phyloP scores from a whole-genome alignment of 2,329 filamentous ascomycete species.

The Catunica adiposa region DNA sequence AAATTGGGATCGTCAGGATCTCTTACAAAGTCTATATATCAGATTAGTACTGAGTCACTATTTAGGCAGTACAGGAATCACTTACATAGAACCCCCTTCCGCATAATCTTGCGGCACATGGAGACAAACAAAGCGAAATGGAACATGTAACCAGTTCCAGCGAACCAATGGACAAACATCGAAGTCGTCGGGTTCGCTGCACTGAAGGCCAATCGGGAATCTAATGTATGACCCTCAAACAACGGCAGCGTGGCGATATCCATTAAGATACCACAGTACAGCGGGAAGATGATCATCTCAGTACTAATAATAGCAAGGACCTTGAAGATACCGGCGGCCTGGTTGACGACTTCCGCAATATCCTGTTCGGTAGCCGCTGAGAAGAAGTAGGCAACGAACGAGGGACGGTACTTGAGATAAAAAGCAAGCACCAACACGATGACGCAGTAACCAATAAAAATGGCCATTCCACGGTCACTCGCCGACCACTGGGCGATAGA shows the following conservation, averaged over 20 bases:
- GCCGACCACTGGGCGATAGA: conserved; percentile 48
- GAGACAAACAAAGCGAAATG: conserved; percentile 97
- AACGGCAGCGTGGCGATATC: conserved; percentile 78
- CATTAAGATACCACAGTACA: conserved; percentile 86
- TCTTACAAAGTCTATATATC: conserved; percentile 64
- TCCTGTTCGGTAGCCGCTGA: conserved; percentile 55
- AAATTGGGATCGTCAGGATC: conserved; percentile 98
- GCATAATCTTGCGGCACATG: conserved; percentile 97
- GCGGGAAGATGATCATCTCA: conserved; percentile 92
- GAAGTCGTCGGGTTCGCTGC: conserved; percentile 69
- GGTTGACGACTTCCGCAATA: conserved; percentile 67
- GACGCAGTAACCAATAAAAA: conserved; percentile 64
- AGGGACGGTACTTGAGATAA: conserved; percentile 53
- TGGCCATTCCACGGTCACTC: conserved; percentile 51
- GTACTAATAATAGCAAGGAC: conserved; percentile 97
- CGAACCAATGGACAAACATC: conserved; percentile 95
- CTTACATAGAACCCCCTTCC: conserved; percentile 80
- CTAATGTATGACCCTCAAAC: conserved; percentile 65
- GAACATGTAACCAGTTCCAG: conserved; percentile 98
- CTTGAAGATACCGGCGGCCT: conserved; percentile 93
- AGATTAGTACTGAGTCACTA: conserved; percentile 19
- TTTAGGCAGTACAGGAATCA: conserved; percentile 16
- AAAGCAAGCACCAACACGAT: conserved; percentile 58
- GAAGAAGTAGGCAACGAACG: conserved; percentile 24
- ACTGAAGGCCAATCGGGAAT: conserved; percentile 64